Evolutionary conservation across 2,329 filamentous ascomycete species (phyloP).

Genomic region (Trichoderma aggressivum): DNA sequence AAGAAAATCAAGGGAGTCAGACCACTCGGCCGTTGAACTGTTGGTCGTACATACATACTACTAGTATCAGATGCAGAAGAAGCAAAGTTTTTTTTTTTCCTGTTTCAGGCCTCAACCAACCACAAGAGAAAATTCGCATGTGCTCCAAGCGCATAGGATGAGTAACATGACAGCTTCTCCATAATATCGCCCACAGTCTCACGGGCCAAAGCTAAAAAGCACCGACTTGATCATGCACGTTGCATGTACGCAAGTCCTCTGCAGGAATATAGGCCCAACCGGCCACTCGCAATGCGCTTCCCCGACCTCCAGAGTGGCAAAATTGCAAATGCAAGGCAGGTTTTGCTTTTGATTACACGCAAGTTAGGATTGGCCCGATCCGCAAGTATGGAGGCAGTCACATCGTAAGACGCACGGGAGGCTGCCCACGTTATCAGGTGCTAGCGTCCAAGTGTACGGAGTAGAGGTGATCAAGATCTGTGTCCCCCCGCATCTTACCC

Average conservation of each 20-base stretch:
- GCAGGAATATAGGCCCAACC: neutral
- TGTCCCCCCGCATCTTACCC: neutral
- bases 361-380: neutral
- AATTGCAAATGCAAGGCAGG: neutral
- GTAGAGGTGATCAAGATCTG: neutral
- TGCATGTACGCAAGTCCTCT: conserved; percentile 7
- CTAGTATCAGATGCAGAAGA: neutral
- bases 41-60: neutral
- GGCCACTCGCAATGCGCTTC: neutral
- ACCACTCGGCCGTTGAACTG: neutral
- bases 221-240: conserved; percentile 10
- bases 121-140: neutral
- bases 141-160: neutral
- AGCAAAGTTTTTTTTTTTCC: neutral
- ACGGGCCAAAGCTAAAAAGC: neutral
- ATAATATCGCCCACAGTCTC: neutral
- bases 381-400: neutral
- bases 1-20: neutral
- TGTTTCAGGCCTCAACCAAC: neutral
- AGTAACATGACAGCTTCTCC: neutral
- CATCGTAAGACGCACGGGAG: conserved; percentile 5
- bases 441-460: neutral
- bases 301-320: neutral
- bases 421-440: neutral
- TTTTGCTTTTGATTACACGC: neutral